Evolutionary conservation across 768 basidiomycete genomes (phyloP).

Genomic region (Boletus pseudo-olivaceus): DNA sequence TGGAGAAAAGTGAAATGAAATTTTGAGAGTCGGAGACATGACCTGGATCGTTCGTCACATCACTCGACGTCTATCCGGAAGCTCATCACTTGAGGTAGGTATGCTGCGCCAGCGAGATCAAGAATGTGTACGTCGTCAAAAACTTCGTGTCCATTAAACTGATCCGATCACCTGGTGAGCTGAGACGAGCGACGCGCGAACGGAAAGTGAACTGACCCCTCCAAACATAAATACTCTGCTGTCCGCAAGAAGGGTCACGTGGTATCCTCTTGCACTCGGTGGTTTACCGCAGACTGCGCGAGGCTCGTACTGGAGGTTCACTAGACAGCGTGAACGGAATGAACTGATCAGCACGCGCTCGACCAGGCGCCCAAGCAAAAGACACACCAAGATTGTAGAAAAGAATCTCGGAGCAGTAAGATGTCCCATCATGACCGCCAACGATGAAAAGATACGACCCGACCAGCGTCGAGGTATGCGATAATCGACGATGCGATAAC

Average conservation of each 20-base stretch:
- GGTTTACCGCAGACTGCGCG: slow-evolving; percentile 65
- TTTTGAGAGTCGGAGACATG: neutral
- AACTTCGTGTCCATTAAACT: slow-evolving; percentile 74
- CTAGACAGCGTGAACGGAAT: no score
- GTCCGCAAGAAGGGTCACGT: slow-evolving; percentile 78
- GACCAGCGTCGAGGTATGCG: slow-evolving; percentile 86
- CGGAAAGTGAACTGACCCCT: slow-evolving; percentile 40
- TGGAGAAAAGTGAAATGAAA: neutral
- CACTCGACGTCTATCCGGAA: slow-evolving; percentile 52
- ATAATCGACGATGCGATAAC: slow-evolving; percentile 55
- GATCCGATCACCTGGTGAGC: slow-evolving; percentile 16
- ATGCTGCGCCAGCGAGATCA: slow-evolving; percentile 84
- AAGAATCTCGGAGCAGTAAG: slow-evolving; percentile 72
- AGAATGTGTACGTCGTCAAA: slow-evolving; percentile 85
- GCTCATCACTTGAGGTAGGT: slow-evolving; percentile 85
- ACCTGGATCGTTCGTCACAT: slow-evolving; percentile 1
- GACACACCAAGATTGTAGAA: slow-evolving; percentile 81
- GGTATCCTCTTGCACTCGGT: slow-evolving; percentile 79
- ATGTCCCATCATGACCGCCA: slow-evolving; percentile 81
- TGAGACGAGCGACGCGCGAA: neutral
- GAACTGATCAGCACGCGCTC: neutral
- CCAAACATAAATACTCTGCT: slow-evolving; percentile 84
- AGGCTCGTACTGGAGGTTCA: slow-evolving; percentile 79
- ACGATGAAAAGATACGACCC: slow-evolving; percentile 88
- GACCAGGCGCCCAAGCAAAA: neutral